A percentile compares a stretch with the other conserved stretches of the same genome.
Evolutionary conservation across 2,329 filamentous ascomycete genomes (phyloP).

Genomic region (Hypoxylon sp.): DNA sequence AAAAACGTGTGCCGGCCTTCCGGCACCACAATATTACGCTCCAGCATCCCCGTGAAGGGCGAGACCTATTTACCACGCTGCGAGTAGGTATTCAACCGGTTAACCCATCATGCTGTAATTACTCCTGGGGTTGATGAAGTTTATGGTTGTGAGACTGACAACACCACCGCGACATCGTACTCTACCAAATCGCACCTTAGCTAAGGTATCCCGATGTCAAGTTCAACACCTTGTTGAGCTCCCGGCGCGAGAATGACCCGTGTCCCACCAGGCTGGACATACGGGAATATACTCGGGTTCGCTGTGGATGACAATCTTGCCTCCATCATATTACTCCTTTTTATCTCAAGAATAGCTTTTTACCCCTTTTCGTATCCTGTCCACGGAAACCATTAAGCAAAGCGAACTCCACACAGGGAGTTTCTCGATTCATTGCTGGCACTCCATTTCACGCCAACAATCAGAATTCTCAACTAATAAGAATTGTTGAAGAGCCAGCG

Average conservation of each 20-base stretch:
- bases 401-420: not conserved
- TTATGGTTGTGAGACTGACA: not conserved
- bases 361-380: not conserved
- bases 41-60: constrained; percentile 43
- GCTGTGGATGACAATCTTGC: constrained; percentile 51
- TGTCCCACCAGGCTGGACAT: constrained; percentile 51
- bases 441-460: not conserved
- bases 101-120: constrained; percentile 6
- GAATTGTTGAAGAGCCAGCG: not conserved
- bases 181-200: not conserved
- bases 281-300: constrained; percentile 36
- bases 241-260: constrained; percentile 49
- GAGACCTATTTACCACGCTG: not conserved
- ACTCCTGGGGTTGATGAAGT: not conserved
- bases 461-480: not conserved
- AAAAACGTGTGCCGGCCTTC: constrained; percentile 50
- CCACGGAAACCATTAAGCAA: not conserved
- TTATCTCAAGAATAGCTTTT: not conserved
- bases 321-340: not conserved
- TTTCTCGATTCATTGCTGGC: not conserved
- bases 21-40: constrained; percentile 46
- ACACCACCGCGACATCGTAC: not conserved
- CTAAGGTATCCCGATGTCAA: not conserved
- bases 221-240: constrained; percentile 55
- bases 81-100: not conserved